Evolutionary conservation across 352 stramenopile genomes (phyloP).

Genomic region (Phytophthora palmivora): DNA sequence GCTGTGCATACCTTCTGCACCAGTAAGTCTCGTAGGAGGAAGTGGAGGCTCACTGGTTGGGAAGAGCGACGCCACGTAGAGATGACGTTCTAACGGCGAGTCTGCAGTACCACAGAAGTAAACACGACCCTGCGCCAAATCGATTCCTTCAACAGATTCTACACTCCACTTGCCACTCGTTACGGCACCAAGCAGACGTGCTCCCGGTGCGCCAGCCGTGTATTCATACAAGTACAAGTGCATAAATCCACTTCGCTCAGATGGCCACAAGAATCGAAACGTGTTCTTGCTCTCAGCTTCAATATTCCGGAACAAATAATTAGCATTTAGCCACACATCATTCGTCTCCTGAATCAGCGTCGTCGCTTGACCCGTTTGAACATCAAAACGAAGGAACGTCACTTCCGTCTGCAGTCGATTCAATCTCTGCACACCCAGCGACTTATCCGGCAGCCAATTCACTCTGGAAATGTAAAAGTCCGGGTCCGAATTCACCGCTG

Average conservation of each 20-base stretch:
- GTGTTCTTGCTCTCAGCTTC: conserved; percentile 74
- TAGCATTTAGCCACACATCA: conserved; percentile 95
- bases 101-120: conserved; percentile 91
- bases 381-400: conserved; percentile 84
- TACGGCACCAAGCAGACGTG: conserved; percentile 62
- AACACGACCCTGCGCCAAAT: conserved; percentile 82
- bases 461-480: conserved; percentile 95
- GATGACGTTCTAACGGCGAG: conserved; percentile 90
- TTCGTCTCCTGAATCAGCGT: conserved; percentile 92
- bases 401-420: conserved; percentile 85
- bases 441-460: conserved; percentile 95
- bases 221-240: conserved; percentile 98
- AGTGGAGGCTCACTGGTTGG: conserved; percentile 45
- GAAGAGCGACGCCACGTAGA: conserved; percentile 88
- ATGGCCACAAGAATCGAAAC: conserved; percentile 96
- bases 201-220: conserved; percentile 36
- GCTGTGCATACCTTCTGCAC: conserved; percentile 87
- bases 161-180: conserved; percentile 78
- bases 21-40: conserved; percentile 75
- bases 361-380: conserved; percentile 58
- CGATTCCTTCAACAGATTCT: conserved; percentile 85
- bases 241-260: conserved; percentile 93
- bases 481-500: conserved; percentile 31
- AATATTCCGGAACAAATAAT: conserved; percentile 93
- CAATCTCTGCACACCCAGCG: conserved; percentile 89